Base-by-base conservation (phyloP, 495 filamentous ascomycete genomes). In the Aspergillus nidulans region DNA sequence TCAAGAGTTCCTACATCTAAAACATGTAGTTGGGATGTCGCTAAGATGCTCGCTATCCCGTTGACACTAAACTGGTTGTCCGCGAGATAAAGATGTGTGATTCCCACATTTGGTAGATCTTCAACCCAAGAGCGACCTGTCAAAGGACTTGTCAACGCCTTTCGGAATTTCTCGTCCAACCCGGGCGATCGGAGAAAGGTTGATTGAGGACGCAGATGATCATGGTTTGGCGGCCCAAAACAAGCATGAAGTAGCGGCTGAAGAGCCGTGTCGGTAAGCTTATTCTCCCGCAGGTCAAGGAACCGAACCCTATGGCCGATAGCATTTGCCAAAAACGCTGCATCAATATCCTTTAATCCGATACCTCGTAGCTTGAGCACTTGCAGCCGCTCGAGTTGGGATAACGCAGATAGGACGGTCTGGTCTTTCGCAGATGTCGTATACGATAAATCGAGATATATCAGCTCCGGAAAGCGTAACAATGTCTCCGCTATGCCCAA, bases 401-500 rank as follows among this genome's bases (percentile, higher is more conserved):
- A 68, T 5, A 77, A 55, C 5, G 66, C 63, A 28, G 69, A 69
- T 7, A 87, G 58, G 0, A 87, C 78, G 25, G 56, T 57, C 1
- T 61, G 69, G 59, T 83, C 79, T 65, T 77, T 76, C 13, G 80
- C 80, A 6, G 81, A 70, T n/a, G 63, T 70, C 1, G 83, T 84
- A 52, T 76, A 78, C 1, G 84, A 86, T 13, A 87, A 63, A 63
- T 87, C 83, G 19, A 87, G 69, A 57, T 82, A 85, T 5, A 80
- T 71, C 32, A 87, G 65, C 26, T 69, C 61, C 1, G 81, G 79
- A 45, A 87, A 81, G 6, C 72, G 74, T 21, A 69, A 47, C 5
- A 87, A 60, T 6, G 79, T 78, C 52, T 80, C 73, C 13, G 74
- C 72, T 18, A 87, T 66, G 6, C 81, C 76, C 18, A 61, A 62